Conservation (phyloP, 1,284 basidiomycete genomes). For the Tremellales sp. region DNA sequence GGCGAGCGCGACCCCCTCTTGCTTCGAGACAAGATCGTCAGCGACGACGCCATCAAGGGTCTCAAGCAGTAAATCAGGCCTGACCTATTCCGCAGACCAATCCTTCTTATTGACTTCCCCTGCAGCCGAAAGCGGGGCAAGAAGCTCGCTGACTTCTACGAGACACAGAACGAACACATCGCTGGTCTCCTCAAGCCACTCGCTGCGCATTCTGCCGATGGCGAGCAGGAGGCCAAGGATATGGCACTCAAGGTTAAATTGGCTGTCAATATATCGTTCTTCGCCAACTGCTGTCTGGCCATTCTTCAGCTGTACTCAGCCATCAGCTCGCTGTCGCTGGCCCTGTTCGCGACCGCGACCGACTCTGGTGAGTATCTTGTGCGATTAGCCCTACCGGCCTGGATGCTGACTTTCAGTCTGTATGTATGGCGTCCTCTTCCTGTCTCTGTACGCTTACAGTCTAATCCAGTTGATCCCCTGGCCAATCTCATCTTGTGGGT, state of each 20-base stretch:
- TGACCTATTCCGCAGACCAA: not conserved
- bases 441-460: not conserved
- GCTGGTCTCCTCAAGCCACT: conserved; percentile 77
- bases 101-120: not conserved
- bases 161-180: conserved; percentile 84
- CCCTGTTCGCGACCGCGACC: conserved; percentile 82
- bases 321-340: conserved; percentile 75
- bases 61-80: conserved; percentile 36
- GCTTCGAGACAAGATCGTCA: conserved; percentile 45
- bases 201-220: conserved; percentile 31
- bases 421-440: not conserved
- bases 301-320: conserved; percentile 64
- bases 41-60: conserved; percentile 42
- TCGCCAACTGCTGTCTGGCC: conserved; percentile 65
- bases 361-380: conserved; percentile 59
- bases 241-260: conserved; percentile 67
- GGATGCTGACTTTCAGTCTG: conserved; percentile 48
- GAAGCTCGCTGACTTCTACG: conserved; percentile 60
- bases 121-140: conserved; percentile 24
- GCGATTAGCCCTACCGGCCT: not conserved
- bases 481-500: conserved; percentile 82
- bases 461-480: conserved; percentile 67
- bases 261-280: conserved; percentile 77
- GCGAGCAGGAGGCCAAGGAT: conserved; percentile 29
- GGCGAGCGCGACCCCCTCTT: conserved; percentile 49